Base-by-base conservation (phyloP, 1,139 yeast genomes). In the Meyerozyma guilliermondii region DNA sequence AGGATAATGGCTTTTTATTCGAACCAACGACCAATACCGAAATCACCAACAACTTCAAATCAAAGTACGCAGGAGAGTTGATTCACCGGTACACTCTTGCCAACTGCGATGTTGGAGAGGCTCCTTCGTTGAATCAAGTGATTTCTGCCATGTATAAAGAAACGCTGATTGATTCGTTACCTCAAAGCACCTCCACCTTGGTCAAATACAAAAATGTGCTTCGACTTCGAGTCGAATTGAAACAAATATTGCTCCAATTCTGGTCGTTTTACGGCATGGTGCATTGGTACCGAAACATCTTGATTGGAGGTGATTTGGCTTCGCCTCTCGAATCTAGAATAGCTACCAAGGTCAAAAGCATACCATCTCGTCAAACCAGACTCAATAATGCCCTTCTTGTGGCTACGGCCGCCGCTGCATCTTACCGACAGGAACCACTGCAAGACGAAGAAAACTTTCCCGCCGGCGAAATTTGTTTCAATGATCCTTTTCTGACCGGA, bases 251-350 rank as follows among this genome's bases (percentile, higher is more conserved):
- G 27, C 50, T 74, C 4, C 76, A 70, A 44, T 66, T 66, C 45
- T 70, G 76, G 71, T 70, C 76, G 13, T 68, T 72, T 49, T 57
- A 62, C 40, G 66, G 65, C 4, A 62, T 70, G 67, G 55, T 65
- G 10, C 61, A 61, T 39, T 73, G 78, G 76, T 68, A 52, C 51
- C 56, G 73, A 24, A 59, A 60, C 43, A 52, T 72, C 22, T 47
- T 47, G 8, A 62, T 62, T 14, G 76, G 71, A 3, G 58, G 58
- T 22, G 76, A 70, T 48, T 58, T 74, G 44, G 58, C 71, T 35
- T 29, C 47, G 22, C 68, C 72, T 4, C 47, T 70, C 24, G 76
- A 69, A 34, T 43, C 45, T 7, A 57, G 74, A 41, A 45, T 41
- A n/a, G 46, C 62, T n/a, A 49, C 63, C 8, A 54, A 51, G 35